These are phyloP conservation scores for Rostrohypoxylon terebratum DNA, from an alignment of 495 filamentous ascomycete species.

Conservation along the genomic window DNA sequence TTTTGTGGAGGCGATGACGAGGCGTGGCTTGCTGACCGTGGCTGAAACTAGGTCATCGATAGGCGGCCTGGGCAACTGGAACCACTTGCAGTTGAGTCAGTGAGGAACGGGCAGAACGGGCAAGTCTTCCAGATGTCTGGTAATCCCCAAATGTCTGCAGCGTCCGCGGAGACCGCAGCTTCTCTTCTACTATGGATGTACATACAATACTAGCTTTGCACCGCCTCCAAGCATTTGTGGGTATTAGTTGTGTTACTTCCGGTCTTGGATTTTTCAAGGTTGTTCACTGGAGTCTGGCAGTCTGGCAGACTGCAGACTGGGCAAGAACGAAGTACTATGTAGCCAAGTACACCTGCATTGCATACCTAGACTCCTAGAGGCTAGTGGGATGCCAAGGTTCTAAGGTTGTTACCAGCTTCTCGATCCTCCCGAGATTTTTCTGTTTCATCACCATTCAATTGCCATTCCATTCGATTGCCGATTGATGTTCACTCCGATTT, in stretches of 20 bases:
- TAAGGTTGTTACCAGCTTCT: constrained; percentile 10
- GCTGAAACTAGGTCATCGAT: constrained; percentile 30
- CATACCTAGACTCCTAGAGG: too few species aligned
- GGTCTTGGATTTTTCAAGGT: constrained; percentile 11
- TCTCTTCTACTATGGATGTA: too few species aligned
- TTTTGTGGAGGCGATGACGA: constrained; percentile 46
- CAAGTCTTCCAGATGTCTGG: neutral
- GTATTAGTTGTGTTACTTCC: constrained; percentile 11
- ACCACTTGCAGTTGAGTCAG: too few species aligned
- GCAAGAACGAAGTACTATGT: too few species aligned
- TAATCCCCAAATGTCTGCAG: neutral
- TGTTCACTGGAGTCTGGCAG: too few species aligned
- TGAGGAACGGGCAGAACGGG: neutral
- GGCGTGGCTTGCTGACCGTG: constrained; percentile 46
- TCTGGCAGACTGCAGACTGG: too few species aligned
- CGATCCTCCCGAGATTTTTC: constrained; percentile 30
- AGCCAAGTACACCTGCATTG: neutral
- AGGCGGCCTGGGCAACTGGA: neutral
- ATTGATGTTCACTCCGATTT: constrained; percentile 1
- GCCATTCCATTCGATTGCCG: constrained; percentile 5
- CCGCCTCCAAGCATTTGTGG: neutral
- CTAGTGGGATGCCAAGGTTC: too few species aligned
- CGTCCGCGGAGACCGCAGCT: neutral
- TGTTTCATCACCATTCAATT: constrained; percentile 13
- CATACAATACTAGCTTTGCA: neutral